These are phyloP conservation scores for Hypomontagnella monticulosa DNA, from an alignment of 495 filamentous ascomycete species.

Conservation along the genomic window DNA sequence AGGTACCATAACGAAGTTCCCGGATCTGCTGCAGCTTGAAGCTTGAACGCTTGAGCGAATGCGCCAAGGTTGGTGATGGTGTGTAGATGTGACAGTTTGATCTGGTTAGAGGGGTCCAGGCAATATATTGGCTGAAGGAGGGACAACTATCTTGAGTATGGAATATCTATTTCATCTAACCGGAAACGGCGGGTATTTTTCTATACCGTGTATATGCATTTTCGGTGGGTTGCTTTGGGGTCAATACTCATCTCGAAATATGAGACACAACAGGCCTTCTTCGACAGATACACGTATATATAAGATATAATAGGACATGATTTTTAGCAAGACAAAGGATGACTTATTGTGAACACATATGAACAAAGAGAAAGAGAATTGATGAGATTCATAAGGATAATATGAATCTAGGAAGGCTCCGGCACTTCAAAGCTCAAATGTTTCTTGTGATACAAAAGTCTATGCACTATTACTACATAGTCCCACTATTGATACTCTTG, in stretches of 20 bases:
- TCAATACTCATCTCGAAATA: too few relatives aligned
- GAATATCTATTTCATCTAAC: constrained; percentile 4
- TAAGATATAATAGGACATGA: too few relatives aligned
- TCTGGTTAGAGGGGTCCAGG: constrained; percentile 21
- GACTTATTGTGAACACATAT: too few relatives aligned
- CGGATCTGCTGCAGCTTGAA: constrained; percentile 38
- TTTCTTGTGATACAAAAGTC: constrained; percentile 5
- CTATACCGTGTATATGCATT: not conserved
- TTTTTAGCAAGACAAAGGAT: too few relatives aligned
- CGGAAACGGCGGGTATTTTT: constrained; percentile 20
- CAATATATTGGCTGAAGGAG: not conserved
- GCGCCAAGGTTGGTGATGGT: constrained; percentile 33
- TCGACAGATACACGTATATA: too few relatives aligned
- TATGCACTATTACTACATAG: not conserved
- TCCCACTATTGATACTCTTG: too few relatives aligned
- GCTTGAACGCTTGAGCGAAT: constrained; percentile 30
- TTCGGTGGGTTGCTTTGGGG: not conserved
- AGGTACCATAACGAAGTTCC: constrained; percentile 36
- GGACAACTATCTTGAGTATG: not conserved
- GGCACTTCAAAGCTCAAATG: too few relatives aligned
- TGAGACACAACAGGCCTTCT: too few relatives aligned
- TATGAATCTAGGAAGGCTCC: too few relatives aligned
- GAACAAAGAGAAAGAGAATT: too few relatives aligned
- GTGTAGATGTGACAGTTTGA: constrained; percentile 33
- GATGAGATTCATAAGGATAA: too few relatives aligned